A percentile compares a stretch with the other conserved stretches of the same genome.
Evolutionary conservation across 164 flowering plant species (phyloP).

Genomic region (Umbilicus rupestris): DNA sequence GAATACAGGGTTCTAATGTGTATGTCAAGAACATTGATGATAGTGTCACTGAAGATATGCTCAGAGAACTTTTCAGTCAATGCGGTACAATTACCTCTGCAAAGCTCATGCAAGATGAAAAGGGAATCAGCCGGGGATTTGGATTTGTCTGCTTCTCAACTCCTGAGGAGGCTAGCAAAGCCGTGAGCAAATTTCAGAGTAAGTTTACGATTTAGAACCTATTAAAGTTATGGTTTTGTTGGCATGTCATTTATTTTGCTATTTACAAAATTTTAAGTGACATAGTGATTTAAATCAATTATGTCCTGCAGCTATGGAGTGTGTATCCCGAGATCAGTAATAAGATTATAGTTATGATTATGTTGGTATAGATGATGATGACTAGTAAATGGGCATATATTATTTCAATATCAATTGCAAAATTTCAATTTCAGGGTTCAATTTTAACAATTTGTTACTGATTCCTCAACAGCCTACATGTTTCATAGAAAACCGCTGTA

Average conservation of each 20-base stretch:
- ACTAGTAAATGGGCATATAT: too few species aligned
- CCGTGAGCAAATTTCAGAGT: slow-evolving; percentile 69
- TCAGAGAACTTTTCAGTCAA: slow-evolving; percentile 52
- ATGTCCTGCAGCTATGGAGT: too few species aligned
- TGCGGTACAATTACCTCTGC: slow-evolving; percentile 76
- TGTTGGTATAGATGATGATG: too few species aligned
- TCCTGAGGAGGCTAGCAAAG: slow-evolving; percentile 70
- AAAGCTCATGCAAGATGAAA: slow-evolving; percentile 66
- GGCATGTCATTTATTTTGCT: background rate
- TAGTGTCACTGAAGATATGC: slow-evolving; percentile 50
- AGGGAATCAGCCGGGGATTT: slow-evolving; percentile 72
- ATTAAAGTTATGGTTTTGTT: background rate
- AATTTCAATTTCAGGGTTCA: too few species aligned
- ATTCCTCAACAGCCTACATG: slow-evolving; percentile 44
- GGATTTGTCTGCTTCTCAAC: slow-evolving; percentile 89
- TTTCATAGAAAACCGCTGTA: slow-evolving; percentile 65
- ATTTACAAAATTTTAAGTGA: too few species aligned
- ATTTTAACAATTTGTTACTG: slow-evolving; percentile 1
- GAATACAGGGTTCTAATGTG: slow-evolving; percentile 55
- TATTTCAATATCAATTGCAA: too few species aligned
- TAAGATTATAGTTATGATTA: too few species aligned
- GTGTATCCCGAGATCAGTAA: too few species aligned
- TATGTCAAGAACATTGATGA: slow-evolving; percentile 83
- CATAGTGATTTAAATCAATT: too few species aligned
- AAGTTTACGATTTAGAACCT: slow-evolving; percentile 3